These are phyloP conservation scores for Mycena filopes DNA, from an alignment of 768 basidiomycete species.

Conservation along the genomic window DNA sequence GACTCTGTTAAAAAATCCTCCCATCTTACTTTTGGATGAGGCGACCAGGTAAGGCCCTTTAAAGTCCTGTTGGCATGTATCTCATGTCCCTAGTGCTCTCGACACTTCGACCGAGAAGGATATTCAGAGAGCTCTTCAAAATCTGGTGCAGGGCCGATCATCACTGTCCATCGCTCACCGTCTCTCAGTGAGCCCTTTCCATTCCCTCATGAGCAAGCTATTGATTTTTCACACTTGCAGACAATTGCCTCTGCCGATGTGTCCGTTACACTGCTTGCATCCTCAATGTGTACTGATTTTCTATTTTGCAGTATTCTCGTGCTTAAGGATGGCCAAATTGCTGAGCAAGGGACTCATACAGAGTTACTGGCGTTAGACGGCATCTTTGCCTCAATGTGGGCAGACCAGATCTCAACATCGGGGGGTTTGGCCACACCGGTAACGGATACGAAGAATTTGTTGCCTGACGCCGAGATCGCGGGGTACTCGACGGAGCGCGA, in stretches of 20 bases:
- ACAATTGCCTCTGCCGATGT: constrained; percentile 71
- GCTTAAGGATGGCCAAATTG: constrained; percentile 88
- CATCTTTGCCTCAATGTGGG: constrained; percentile 89
- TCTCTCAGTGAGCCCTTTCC: constrained; percentile 62
- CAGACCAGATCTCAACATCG: constrained; percentile 78
- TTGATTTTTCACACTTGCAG: constrained; percentile 40
- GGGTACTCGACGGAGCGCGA: constrained; percentile 56
- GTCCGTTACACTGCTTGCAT: constrained; percentile 48
- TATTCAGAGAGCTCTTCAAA: constrained; percentile 88
- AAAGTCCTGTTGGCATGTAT: neutral
- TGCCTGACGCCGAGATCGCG: constrained; percentile 42
- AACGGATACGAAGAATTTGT: constrained; percentile 42
- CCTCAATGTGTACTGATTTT: constrained; percentile 17
- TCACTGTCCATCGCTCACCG: constrained; percentile 86
- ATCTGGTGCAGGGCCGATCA: constrained; percentile 77
- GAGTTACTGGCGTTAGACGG: constrained; percentile 80
- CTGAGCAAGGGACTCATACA: constrained; percentile 84
- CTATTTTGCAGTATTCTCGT: constrained; percentile 77
- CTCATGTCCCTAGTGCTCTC: constrained; percentile 65
- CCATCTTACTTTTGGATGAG: constrained; percentile 82
- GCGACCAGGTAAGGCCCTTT: constrained; percentile 65
- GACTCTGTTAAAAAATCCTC: constrained; percentile 87
- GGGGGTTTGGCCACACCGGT: constrained; percentile 58
- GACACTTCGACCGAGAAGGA: constrained; percentile 93
- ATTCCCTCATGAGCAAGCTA: constrained; percentile 20